These are phyloP conservation scores for Borealophlyctis nickersoniae DNA, from an alignment of 192 early-diverging fungal species.

Conservation along the genomic window DNA sequence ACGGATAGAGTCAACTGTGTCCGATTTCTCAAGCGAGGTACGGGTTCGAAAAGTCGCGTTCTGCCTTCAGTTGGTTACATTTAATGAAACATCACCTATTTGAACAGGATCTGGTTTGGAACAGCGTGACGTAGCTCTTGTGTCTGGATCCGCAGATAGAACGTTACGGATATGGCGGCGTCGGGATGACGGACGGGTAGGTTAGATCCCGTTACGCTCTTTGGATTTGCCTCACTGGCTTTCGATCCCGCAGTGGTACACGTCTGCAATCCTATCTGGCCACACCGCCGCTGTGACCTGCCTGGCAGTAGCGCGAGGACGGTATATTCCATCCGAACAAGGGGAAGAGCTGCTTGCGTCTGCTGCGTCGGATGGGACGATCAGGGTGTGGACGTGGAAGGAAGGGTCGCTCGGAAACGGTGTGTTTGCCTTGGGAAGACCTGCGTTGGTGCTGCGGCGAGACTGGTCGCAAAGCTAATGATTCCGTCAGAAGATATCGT, in stretches of 20 bases:
- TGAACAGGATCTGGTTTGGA: conserved; percentile 1
- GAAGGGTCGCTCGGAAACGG: too few species aligned
- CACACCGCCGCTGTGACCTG: conserved; percentile 67
- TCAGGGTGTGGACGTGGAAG: conserved; percentile 63
- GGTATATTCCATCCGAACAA: conserved; percentile 32
- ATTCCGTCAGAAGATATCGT: too few species aligned
- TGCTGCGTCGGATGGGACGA: conserved; percentile 69
- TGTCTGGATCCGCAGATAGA: conserved; percentile 77
- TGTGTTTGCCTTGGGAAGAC: conserved; percentile 30
- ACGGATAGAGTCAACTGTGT: conserved; percentile 73
- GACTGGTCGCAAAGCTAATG: too few species aligned
- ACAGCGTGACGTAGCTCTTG: conserved; percentile 58
- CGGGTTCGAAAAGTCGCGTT: too few species aligned
- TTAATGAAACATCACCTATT: too few species aligned
- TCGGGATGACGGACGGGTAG: conserved; percentile 17
- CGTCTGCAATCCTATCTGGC: conserved; percentile 61
- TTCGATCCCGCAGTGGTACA: conserved; percentile 40
- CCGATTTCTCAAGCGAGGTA: conserved; percentile 62
- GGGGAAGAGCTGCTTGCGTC: conserved; percentile 57
- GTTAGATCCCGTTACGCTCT: conserved; percentile 6
- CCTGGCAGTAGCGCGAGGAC: conserved; percentile 54
- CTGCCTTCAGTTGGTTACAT: too few species aligned
- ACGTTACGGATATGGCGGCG: conserved; percentile 74
- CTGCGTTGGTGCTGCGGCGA: conserved; percentile 24
- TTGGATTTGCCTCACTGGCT: background rate